Percentiles rank a stretch among this genome's conserved stretches.
Conservation (phyloP, 805 yeast genomes). For the Zygoascus biomembranicola region DNA sequence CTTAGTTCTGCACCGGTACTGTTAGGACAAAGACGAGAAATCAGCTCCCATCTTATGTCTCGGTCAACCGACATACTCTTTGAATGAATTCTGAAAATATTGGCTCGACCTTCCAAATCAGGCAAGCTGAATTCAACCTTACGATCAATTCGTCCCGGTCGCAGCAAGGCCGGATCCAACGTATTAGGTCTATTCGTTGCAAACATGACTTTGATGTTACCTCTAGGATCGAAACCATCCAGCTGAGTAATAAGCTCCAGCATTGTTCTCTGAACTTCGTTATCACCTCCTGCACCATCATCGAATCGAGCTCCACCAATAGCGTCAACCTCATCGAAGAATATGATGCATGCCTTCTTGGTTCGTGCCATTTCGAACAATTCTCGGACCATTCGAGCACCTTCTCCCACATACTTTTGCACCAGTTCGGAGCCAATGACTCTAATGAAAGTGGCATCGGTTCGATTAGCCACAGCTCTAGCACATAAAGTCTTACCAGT, state of each 20-base stretch:
- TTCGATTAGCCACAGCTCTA: slow-evolving; percentile 97
- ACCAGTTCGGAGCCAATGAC: slow-evolving; percentile 98
- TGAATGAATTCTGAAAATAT: slow-evolving; percentile 93
- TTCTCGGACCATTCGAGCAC: slow-evolving; percentile 99
- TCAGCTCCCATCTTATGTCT: slow-evolving; percentile 96
- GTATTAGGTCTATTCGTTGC: slow-evolving; percentile 99
- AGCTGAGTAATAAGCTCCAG: slow-evolving; percentile 94
- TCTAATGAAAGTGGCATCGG: slow-evolving; percentile 97
- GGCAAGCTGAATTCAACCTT: slow-evolving; percentile 96
- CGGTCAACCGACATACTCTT: slow-evolving; percentile 97
- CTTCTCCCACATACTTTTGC: slow-evolving; percentile 98
- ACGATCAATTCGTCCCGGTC: slow-evolving; percentile 99
- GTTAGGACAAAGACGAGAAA: slow-evolving; percentile 94
- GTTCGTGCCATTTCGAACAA: slow-evolving; percentile 98
- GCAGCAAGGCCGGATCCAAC: slow-evolving; percentile 90
- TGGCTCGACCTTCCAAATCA: slow-evolving; percentile 95
- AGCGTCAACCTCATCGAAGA: slow-evolving; percentile 98
- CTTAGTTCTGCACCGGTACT: slow-evolving; percentile 98
- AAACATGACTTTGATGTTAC: slow-evolving; percentile 98
- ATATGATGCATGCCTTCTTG: slow-evolving; percentile 94
- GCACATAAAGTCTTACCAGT: slow-evolving; percentile 98
- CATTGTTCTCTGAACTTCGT: slow-evolving; percentile 99
- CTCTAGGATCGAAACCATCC: slow-evolving; percentile 98
- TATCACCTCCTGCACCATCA: slow-evolving; percentile 99
- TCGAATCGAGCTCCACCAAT: slow-evolving; percentile 99